Evolutionary conservation across 2,329 filamentous ascomycete species (phyloP).

Genomic region (Arthrinium phaeospermum): DNA sequence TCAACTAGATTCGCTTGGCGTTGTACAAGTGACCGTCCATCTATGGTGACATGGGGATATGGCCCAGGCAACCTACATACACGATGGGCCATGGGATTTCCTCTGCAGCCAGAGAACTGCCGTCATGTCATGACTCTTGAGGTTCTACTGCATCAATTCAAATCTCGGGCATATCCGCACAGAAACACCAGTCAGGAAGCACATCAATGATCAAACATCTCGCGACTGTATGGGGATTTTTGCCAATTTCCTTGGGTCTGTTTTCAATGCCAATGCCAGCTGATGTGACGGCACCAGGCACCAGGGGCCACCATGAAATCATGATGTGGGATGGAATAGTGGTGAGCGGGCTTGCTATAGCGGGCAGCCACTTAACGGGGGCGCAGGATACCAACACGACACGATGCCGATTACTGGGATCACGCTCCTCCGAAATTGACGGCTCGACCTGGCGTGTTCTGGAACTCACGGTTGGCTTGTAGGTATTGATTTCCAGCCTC

Average conservation of each 20-base stretch:
- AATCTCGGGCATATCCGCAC: background rate
- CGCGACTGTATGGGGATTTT: background rate
- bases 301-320: slow-evolving; percentile 2
- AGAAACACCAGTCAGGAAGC: background rate
- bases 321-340: background rate
- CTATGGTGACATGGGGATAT: background rate
- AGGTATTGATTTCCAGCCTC: background rate
- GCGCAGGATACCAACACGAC: slow-evolving; percentile 10
- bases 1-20: slow-evolving; percentile 12
- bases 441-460: slow-evolving; percentile 3
- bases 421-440: background rate
- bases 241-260: background rate
- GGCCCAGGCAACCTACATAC: background rate
- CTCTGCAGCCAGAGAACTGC: background rate
- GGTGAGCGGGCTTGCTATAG: background rate
- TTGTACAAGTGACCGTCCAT: background rate
- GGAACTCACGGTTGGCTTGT: background rate
- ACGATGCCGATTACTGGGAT: background rate
- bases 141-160: background rate
- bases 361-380: background rate
- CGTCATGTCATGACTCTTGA: background rate
- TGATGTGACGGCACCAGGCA: background rate
- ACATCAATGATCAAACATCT: slow-evolving; percentile 1
- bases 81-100: background rate
- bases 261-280: background rate